phyloP scores from a whole-genome alignment of 2,329 filamentous ascomycete species.

The Clarireedia homoeocarpa region DNA sequence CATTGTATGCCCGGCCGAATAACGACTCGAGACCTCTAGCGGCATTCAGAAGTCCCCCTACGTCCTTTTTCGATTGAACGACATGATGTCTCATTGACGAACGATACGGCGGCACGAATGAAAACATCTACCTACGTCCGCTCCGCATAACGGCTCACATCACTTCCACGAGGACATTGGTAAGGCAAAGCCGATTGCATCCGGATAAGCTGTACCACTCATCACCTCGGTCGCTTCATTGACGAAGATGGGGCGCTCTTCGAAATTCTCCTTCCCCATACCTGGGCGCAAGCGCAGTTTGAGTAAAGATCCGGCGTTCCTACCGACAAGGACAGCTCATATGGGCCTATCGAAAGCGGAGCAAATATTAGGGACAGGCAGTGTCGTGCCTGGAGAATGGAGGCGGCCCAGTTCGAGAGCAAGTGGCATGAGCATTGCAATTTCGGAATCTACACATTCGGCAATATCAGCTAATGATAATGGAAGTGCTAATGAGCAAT shows the following conservation, averaged over 20 bases:
- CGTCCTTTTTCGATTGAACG: not conserved
- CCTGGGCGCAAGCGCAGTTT: constrained; percentile 25
- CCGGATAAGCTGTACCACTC: constrained; percentile 1
- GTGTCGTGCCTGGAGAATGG: constrained; percentile 17
- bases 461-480: constrained; percentile 19
- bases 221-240: not conserved
- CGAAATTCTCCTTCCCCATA: constrained; percentile 31
- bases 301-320: constrained; percentile 10
- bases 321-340: not conserved
- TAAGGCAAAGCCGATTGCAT: not conserved
- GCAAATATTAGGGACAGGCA: constrained; percentile 21
- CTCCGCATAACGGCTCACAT: not conserved
- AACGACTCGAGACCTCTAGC: not conserved
- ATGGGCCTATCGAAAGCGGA: constrained; percentile 27
- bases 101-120: not conserved
- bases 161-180: not conserved
- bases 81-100: constrained; percentile 9
- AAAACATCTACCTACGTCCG: constrained; percentile 4
- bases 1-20: not conserved
- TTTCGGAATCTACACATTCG: constrained; percentile 28
- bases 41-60: not conserved
- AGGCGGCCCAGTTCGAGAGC: constrained; percentile 26
- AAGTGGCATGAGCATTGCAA: constrained; percentile 35
- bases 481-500: constrained; percentile 19
- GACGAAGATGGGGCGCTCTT: constrained; percentile 27